A percentile compares a stretch with the other conserved stretches of the same genome.
Conservation (phyloP, 805 yeast species). For the Hanseniaspora meyeri region DNA sequence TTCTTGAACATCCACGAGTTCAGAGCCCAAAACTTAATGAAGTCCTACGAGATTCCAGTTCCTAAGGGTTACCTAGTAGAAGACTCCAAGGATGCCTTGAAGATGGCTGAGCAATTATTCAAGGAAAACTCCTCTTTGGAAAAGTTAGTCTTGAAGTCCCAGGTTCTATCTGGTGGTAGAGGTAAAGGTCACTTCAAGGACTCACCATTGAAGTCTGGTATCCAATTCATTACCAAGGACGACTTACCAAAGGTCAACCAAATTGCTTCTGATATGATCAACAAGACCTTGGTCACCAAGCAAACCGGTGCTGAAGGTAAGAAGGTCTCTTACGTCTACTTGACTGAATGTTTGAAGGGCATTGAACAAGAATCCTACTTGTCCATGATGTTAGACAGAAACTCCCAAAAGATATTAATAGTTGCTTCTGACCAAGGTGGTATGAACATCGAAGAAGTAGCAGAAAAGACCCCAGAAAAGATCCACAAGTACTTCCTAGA, state of each 20-base stretch:
- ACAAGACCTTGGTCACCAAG: conserved; percentile 89
- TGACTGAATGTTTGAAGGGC: conserved; percentile 65
- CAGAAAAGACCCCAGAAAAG: conserved; percentile 77
- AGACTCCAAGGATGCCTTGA: conserved; percentile 80
- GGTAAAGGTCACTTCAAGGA: conserved; percentile 93
- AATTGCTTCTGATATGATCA: conserved; percentile 78
- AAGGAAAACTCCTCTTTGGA: conserved; percentile 35
- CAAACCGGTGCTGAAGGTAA: conserved; percentile 97
- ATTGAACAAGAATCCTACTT: conserved; percentile 91
- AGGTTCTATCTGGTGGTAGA: conserved; percentile 98
- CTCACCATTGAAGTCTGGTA: conserved; percentile 93
- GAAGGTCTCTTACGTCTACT: conserved; percentile 89
- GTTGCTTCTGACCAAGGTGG: conserved; percentile 98
- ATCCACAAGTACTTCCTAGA: conserved; percentile 79
- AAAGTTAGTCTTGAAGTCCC: conserved; percentile 92
- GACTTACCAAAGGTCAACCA: conserved; percentile 42
- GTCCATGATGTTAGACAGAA: conserved; percentile 90
- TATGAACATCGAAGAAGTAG: conserved; percentile 99
- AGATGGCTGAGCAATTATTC: conserved; percentile 55
- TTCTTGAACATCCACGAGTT: conserved; percentile 84
- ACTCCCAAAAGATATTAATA: conserved; percentile 76
- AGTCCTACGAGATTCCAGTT: conserved; percentile 73
- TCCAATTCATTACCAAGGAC: conserved; percentile 80
- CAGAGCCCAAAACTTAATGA: conserved; percentile 82
- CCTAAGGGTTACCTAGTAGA: conserved; percentile 87